Percentiles rank a stretch among this genome's conserved stretches.
phyloP scores from a whole-genome alignment of 1,139 yeast species.

The Lizanozyma gosingica region DNA sequence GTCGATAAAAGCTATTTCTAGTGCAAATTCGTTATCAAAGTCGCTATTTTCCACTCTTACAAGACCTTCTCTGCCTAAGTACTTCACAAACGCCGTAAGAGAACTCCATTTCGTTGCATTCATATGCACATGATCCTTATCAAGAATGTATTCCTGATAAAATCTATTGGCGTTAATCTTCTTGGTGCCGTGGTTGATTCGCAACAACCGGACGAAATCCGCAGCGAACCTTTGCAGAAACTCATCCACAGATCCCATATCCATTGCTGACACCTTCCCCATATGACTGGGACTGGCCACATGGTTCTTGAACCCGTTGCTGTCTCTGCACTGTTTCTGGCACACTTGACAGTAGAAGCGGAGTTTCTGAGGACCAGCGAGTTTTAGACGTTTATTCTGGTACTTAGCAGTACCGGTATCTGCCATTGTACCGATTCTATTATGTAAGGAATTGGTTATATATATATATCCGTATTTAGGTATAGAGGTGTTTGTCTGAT shows the following conservation, averaged over 20 bases:
- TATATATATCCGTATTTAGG: too few relatives aligned
- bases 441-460: too few relatives aligned
- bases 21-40: slow-evolving; percentile 31
- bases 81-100: slow-evolving; percentile 60
- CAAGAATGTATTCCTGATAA: slow-evolving; percentile 78
- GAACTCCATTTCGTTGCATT: slow-evolving; percentile 79
- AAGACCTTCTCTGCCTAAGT: slow-evolving; percentile 52
- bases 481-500: too few relatives aligned
- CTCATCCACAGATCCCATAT: slow-evolving; percentile 39
- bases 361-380: slow-evolving; percentile 78
- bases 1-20: slow-evolving; percentile 25
- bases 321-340: slow-evolving; percentile 88
- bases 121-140: slow-evolving; percentile 80
- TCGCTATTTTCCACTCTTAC: slow-evolving; percentile 43
- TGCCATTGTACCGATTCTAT: too few relatives aligned
- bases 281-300: slow-evolving; percentile 54
- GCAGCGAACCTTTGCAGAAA: slow-evolving; percentile 53
- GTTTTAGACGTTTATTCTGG: slow-evolving; percentile 68
- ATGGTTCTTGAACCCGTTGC: slow-evolving; percentile 90
- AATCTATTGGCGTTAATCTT: slow-evolving; percentile 71
- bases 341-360: slow-evolving; percentile 89
- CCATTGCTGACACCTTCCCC: slow-evolving; percentile 26
- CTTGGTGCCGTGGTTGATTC: slow-evolving; percentile 74
- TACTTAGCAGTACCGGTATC: slow-evolving; percentile 80
- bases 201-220: slow-evolving; percentile 58